Evolutionary conservation across 257 asterid species (phyloP), one percentile per base, ranked within the genome.

Genomic region (Ligustrum vulgare): DNA sequence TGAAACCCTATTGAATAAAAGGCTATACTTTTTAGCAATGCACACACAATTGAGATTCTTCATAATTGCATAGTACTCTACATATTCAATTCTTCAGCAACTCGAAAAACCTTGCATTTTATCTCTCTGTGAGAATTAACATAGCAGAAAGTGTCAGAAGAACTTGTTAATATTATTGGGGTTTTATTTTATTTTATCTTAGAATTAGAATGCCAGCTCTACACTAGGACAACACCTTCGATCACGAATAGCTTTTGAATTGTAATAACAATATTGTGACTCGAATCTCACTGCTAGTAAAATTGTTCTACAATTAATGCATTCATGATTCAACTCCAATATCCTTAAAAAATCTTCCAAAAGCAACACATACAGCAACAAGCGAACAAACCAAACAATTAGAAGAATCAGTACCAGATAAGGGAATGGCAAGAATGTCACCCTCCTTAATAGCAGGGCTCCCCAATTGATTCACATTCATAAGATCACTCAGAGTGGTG

Each of bases 381-480:
- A 45, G 3, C 9, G 8, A 32, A 10, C 16, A 20, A 22, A 58
- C 66, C 66, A 8, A 31, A 56, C 6, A 2, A 71, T 18, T 34
- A 54, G 41, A 36, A 35, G 37, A 68, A 25, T 1, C 37, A 77
- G 81, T 73, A 94, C 98, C 98, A 22, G 97, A 88, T 72, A 94
- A 74, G 0, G 99, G 99, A 77, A 95, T 89, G 0, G 99, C 91
- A 51, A 95, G 93, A 87, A 95, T 93, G 75, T 95, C 99, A 0
- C 91, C 99, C 3, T 86, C 97, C 77, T 74, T 83, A 76, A 93
- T 87, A 28, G 89, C 91, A 2, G 89, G 86, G 70, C 77, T 77
- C 5, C 92, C 96, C 79, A 95, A 69, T 28, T 92, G 84, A 80
- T 95, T 95, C 43, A 89, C 98, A 78, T 84, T 89, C 97, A 89